These are phyloP conservation scores for Fusarium hainanense DNA, from an alignment of 2,329 filamentous ascomycete genomes.

Conservation along the genomic window DNA sequence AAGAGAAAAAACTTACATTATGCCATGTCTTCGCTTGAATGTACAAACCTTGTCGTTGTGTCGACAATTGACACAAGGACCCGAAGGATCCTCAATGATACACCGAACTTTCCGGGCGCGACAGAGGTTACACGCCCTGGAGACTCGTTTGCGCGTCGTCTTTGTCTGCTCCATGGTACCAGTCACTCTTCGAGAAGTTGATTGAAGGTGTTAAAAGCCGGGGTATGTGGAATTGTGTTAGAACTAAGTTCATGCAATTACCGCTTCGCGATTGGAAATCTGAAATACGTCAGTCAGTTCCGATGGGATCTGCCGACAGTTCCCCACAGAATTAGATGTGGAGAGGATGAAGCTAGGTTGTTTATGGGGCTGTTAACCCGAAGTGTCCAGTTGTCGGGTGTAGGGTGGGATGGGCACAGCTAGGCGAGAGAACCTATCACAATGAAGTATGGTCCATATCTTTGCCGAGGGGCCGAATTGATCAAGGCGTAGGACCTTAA, in stretches of 20 bases:
- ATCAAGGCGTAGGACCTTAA: background rate
- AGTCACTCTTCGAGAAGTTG: no score
- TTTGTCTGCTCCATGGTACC: constrained; percentile 32
- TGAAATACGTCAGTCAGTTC: constrained; percentile 16
- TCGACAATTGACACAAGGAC: constrained; percentile 44
- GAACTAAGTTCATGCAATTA: background rate
- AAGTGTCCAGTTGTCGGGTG: background rate
- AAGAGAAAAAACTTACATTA: background rate
- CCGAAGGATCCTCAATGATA: constrained; percentile 37
- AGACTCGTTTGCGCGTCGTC: constrained; percentile 31
- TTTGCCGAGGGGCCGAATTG: background rate
- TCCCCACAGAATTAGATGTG: constrained; percentile 12
- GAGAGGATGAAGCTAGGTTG: background rate
- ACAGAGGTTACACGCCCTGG: constrained; percentile 40
- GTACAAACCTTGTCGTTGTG: constrained; percentile 43
- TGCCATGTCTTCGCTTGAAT: constrained; percentile 34
- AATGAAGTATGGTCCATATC: no score
- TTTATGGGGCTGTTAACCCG: background rate
- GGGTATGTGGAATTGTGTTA: no score
- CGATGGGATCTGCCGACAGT: constrained; percentile 29
- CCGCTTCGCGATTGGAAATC: constrained; percentile 15
- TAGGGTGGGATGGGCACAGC: background rate
- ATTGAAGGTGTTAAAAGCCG: no score
- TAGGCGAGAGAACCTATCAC: constrained; percentile 11
- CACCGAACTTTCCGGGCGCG: constrained; percentile 42